Evolutionary conservation across 2,329 filamentous ascomycete genomes (phyloP).

Genomic region (Tolypocladium cylindrosporum): DNA sequence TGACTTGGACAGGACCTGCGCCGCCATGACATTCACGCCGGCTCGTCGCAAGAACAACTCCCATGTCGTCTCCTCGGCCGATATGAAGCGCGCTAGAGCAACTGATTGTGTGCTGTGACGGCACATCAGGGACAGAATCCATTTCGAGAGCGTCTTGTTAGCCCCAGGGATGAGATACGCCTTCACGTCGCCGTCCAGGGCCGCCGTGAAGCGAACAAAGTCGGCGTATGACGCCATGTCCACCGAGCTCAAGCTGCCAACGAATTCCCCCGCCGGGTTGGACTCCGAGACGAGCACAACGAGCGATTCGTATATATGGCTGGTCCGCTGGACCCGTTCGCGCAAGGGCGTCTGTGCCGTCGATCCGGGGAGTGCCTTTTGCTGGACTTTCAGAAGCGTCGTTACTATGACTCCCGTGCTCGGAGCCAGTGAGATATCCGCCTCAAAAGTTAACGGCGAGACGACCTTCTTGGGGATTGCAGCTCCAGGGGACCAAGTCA

Average conservation of each 20-base stretch:
- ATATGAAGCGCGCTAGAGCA: constrained; percentile 22
- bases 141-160: constrained; percentile 37
- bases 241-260: constrained; percentile 24
- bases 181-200: constrained; percentile 26
- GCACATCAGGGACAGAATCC: constrained; percentile 43
- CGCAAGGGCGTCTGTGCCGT: constrained; percentile 36
- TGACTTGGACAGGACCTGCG: constrained; percentile 19
- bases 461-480: constrained; percentile 12
- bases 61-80: constrained; percentile 30
- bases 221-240: constrained; percentile 36
- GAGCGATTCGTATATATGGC: constrained; percentile 55
- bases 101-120: constrained; percentile 24
- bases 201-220: constrained; percentile 38
- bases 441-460: constrained; percentile 41
- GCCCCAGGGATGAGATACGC: constrained; percentile 41
- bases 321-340: constrained; percentile 41
- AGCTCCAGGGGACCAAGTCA: background rate
- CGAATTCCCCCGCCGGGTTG: constrained; percentile 29
- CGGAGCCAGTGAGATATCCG: constrained; percentile 65
- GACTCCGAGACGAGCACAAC: constrained; percentile 57
- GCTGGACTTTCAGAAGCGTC: constrained; percentile 61
- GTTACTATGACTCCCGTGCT: constrained; percentile 60
- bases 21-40: constrained; percentile 26
- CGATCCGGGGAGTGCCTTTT: constrained; percentile 52
- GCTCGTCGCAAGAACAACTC: constrained; percentile 22